Conservation (phyloP, 352 stramenopile species). For the Thraustochytrium striatum region DNA sequence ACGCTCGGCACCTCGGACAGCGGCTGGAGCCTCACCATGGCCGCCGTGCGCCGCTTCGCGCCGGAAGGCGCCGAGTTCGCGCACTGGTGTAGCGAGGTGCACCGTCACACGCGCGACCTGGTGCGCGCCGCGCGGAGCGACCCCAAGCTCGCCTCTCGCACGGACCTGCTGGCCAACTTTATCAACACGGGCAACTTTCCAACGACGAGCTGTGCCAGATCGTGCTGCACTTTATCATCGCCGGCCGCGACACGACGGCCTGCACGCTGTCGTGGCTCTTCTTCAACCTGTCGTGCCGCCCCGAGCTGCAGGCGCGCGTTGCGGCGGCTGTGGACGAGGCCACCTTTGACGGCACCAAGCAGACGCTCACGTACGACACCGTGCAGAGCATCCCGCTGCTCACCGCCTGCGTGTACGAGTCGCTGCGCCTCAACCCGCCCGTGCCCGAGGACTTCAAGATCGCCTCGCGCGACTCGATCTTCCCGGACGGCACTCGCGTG, state of each 20-base stretch:
- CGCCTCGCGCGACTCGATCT: not conserved
- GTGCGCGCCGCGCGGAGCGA: conserved; percentile 35
- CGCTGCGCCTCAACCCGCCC: not conserved
- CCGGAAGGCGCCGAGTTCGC: conserved; percentile 6
- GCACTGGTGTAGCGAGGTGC: conserved; percentile 29
- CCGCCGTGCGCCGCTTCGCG: not conserved
- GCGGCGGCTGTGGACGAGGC: not conserved
- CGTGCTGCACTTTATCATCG: conserved; percentile 11
- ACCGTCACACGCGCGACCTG: conserved; percentile 38
- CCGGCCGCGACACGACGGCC: conserved; percentile 1
- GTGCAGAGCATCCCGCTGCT: not conserved
- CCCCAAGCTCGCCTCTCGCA: not conserved
- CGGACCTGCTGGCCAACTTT: conserved; percentile 10
- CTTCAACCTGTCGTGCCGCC: not conserved
- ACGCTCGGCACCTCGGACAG: not conserved
- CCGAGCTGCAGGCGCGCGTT: not conserved
- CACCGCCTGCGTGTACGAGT: not conserved
- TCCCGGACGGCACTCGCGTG: conserved; percentile 1
- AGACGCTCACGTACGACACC: not conserved
- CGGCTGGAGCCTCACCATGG: not conserved
- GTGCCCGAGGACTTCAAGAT: conserved; percentile 16
- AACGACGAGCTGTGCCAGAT: not conserved
- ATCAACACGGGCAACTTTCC: not conserved
- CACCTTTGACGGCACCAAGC: not conserved
- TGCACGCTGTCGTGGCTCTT: conserved; percentile 10